Evolutionary conservation across 2,329 filamentous ascomycete species (phyloP), one percentile per base, ranked within the genome.

Genomic region (Fusarium sarcochroum): DNA sequence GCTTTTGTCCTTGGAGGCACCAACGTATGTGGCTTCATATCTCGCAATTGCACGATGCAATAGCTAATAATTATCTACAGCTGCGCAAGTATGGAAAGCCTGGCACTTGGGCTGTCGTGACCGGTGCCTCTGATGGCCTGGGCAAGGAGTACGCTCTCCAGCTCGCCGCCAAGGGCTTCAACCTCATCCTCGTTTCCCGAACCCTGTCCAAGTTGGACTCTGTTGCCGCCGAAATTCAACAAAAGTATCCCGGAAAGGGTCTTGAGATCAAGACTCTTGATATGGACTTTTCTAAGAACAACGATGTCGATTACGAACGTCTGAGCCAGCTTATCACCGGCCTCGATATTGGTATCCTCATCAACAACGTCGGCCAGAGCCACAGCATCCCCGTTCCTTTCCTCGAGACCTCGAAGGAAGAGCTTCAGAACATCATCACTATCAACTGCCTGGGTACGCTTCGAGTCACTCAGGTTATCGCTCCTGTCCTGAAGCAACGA

Each of bases 341-440:
- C 9, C 87, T 97, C 38, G 94, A 98, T 70, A 83, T 99, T 25
- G 90, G 91, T 44, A 91, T 99, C 65, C 83, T 99, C 68, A 87
- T 99, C 85, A 99, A 99, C 87, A 99, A 99, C 75, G 96, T 99
- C 55, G 96, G 96, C 69, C 91, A 94, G 79, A 97, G 92, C 80
- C 96, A 99, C 84, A 91, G 86, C 79, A 97, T 98, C 56, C 96
- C 96, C 3, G 93, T 97, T 1, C 87, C 94, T 0, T 99, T 99
- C 82, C 83, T 91, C 49, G 87, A 93, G 75, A 98, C 95, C 1
- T 81, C 89, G 14, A 86, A 89, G 76, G 84, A 91, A 61, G 96
- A 98, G 83, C 88, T 99, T 76, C 87, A 91, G 75, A 90, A 93
- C 77, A 99, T 99, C 75, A 90, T 99, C 80, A 94, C 90, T 51